Evolutionary conservation across 2,329 filamentous ascomycete genomes (phyloP).

Genomic region (Colletotrichum echinochloae): DNA sequence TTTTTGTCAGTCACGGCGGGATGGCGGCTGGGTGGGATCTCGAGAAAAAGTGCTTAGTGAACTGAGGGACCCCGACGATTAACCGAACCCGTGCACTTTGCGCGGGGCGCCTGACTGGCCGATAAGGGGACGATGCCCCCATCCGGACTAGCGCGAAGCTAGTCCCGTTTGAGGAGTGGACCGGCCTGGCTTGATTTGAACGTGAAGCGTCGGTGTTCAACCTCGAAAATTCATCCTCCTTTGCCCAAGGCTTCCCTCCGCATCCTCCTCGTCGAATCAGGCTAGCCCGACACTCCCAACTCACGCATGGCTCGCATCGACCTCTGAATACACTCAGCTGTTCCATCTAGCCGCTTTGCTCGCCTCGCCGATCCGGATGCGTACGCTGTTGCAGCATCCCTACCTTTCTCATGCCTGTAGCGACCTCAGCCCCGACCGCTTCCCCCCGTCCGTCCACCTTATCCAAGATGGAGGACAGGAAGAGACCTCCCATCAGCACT

Average conservation of each 20-base stretch:
- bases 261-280: conserved; percentile 30
- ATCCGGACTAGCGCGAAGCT: conserved; percentile 50
- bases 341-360: conserved; percentile 16
- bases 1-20: conserved; percentile 25
- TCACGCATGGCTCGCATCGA: conserved; percentile 32
- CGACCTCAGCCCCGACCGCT: conserved; percentile 75
- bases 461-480: conserved; percentile 99
- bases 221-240: conserved; percentile 51
- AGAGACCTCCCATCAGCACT: conserved; percentile 87
- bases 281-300: conserved; percentile 30
- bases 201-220: conserved; percentile 49
- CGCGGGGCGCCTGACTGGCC: conserved; percentile 40
- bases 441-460: conserved; percentile 82
- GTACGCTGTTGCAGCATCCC: conserved; percentile 42
- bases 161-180: conserved; percentile 51
- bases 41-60: conserved; percentile 27
- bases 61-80: conserved; percentile 29
- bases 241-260: conserved; percentile 29
- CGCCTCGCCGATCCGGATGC: conserved; percentile 30
- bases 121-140: conserved; percentile 48
- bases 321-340: conserved; percentile 15
- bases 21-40: conserved; percentile 17
- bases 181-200: conserved; percentile 53
- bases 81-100: conserved; percentile 27
- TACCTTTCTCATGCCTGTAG: conserved; percentile 84